Conservation (phyloP, 331 rosid species). For the Phaseolus coccineus region DNA sequence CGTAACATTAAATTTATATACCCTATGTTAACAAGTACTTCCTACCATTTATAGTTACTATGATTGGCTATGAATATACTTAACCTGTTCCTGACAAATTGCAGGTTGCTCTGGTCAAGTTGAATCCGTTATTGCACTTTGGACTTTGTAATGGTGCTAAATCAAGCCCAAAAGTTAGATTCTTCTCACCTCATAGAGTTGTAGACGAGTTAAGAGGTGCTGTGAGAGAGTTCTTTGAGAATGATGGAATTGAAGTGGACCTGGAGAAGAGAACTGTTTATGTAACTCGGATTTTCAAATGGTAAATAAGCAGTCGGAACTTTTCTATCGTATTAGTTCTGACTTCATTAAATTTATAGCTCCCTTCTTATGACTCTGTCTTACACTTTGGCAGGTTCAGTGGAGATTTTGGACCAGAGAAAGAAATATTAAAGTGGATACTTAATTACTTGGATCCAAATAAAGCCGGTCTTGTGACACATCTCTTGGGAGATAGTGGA, state of each 20-base stretch:
- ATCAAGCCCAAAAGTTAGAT: conserved; percentile 85
- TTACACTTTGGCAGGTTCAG: conserved; percentile 64
- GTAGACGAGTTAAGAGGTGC: conserved; percentile 82
- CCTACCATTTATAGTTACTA: neutral
- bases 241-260: conserved; percentile 82
- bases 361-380: neutral
- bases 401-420: conserved; percentile 82
- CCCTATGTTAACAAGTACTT: neutral
- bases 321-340: conserved; percentile 1
- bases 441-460: conserved; percentile 75
- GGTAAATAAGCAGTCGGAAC: conserved; percentile 53
- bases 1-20: neutral
- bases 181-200: conserved; percentile 75
- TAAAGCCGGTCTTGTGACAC: conserved; percentile 87
- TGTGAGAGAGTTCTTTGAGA: conserved; percentile 81
- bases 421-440: conserved; percentile 78
- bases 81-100: conserved; percentile 46
- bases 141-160: conserved; percentile 88
- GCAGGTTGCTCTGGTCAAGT: conserved; percentile 71
- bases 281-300: conserved; percentile 74
- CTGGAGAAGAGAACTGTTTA: conserved; percentile 81
- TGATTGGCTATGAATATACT: conserved; percentile 20
- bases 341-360: neutral
- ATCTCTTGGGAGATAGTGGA: conserved; percentile 77
- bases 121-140: conserved; percentile 85